A percentile compares a stretch with the other conserved stretches of the same genome.
These are phyloP conservation scores for Crepidotus sp. DNA, from an alignment of 1,284 basidiomycete species.

Conservation along the genomic window DNA sequence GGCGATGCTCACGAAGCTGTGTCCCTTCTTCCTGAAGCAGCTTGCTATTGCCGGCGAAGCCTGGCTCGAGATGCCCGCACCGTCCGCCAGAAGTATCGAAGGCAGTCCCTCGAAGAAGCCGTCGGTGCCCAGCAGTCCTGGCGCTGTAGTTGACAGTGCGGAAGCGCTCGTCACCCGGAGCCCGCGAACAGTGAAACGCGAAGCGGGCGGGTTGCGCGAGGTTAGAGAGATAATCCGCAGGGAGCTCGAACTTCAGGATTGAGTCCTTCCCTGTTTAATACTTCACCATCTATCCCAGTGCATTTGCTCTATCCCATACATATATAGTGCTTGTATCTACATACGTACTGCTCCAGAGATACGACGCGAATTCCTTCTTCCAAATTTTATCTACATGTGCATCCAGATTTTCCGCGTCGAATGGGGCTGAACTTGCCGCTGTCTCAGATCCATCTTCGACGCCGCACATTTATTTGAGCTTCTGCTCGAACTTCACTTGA, in stretches of 20 bases:
- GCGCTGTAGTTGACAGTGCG: conserved; percentile 42
- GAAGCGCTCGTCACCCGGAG: conserved; percentile 56
- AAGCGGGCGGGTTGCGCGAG: conserved; percentile 62
- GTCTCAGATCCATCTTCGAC: not conserved
- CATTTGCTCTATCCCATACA: conserved; percentile 12
- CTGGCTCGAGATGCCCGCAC: conserved; percentile 74
- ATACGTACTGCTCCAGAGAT: conserved; percentile 1
- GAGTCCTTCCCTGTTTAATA: conserved; percentile 21
- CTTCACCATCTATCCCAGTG: conserved; percentile 7
- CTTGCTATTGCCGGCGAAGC: conserved; percentile 58
- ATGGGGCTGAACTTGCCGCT: no score
- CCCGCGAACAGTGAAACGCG: conserved; percentile 57
- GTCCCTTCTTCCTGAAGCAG: conserved; percentile 67
- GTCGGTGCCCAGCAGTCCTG: conserved; percentile 29
- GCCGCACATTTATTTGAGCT: not conserved
- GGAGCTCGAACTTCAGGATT: conserved; percentile 64
- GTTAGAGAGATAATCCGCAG: conserved; percentile 70
- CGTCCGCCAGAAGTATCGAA: conserved; percentile 22
- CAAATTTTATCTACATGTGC: no score
- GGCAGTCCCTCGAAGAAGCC: conserved; percentile 27
- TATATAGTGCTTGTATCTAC: conserved; percentile 22
- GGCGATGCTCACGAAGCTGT: conserved; percentile 51
- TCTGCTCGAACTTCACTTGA: no score
- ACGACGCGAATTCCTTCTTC: conserved; percentile 1
- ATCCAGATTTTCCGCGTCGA: no score